Conservation (phyloP, 345 rosid species). For the Linum trigynum region DNA sequence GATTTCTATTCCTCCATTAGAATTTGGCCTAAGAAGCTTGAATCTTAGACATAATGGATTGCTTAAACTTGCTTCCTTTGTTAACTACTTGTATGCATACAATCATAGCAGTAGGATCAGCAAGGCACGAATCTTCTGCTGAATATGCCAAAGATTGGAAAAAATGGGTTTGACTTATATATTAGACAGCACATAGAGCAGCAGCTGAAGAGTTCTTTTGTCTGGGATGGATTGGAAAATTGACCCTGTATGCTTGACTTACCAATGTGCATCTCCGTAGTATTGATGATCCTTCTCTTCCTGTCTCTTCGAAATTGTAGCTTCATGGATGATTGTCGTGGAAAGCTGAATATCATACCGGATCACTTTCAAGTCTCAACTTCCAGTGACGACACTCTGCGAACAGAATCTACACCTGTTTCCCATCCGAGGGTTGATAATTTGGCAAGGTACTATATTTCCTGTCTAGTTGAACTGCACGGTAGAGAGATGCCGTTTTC, state of each 20-base stretch:
- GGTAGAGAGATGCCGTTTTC: neutral
- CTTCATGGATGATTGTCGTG: conserved; percentile 70
- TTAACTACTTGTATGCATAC: too few relatives aligned
- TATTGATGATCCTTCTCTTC: neutral
- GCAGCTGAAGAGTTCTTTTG: too few relatives aligned
- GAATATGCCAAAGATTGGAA: neutral
- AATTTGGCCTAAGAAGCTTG: neutral
- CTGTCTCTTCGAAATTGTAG: neutral
- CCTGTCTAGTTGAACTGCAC: neutral
- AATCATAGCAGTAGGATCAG: too few relatives aligned
- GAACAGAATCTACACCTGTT: conserved; percentile 17
- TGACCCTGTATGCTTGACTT: too few relatives aligned
- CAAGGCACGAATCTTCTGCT: too few relatives aligned
- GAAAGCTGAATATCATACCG: conserved; percentile 50
- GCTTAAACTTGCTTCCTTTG: neutral
- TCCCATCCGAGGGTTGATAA: conserved; percentile 26
- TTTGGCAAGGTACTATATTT: conserved; percentile 35
- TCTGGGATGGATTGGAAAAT: too few relatives aligned
- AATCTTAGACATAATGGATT: neutral
- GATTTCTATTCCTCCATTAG: too few relatives aligned
- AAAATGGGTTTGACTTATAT: too few relatives aligned
- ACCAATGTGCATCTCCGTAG: too few relatives aligned
- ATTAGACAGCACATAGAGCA: too few relatives aligned
- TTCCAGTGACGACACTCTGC: conserved; percentile 23
- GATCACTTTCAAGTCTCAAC: conserved; percentile 65